Evolutionary conservation across 2,329 filamentous ascomycete species (phyloP).

Genomic region (Hortaea sp.): DNA sequence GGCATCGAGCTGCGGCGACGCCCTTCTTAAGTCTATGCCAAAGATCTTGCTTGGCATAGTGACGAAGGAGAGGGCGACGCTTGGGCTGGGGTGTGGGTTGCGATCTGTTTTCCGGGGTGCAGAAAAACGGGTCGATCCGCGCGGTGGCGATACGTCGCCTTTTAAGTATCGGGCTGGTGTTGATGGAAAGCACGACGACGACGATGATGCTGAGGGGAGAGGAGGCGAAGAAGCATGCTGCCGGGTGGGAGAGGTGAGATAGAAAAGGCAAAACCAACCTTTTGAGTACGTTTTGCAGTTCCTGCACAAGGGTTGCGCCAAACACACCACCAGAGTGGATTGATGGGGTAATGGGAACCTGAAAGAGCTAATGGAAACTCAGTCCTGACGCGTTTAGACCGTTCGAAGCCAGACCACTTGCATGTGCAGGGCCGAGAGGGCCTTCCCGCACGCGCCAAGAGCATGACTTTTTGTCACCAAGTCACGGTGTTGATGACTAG

Average conservation of each 20-base stretch:
- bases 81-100: background rate
- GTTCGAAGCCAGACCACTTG: background rate
- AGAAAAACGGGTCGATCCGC: conserved; percentile 1
- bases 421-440: no score
- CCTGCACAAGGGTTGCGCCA: background rate
- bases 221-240: background rate
- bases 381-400: background rate
- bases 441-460: no score
- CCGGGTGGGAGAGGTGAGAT: background rate
- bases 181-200: background rate
- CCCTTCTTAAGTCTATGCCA: conserved; percentile 20
- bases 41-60: conserved; percentile 25
- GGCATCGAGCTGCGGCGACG: conserved; percentile 6
- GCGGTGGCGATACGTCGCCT: background rate
- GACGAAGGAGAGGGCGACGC: conserved; percentile 2
- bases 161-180: background rate
- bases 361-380: background rate
- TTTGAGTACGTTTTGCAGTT: background rate
- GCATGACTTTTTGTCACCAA: no score
- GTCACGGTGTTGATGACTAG: no score
- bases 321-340: background rate
- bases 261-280: background rate
- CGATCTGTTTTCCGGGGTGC: background rate
- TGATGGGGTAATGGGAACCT: background rate
- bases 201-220: background rate